Conservation (phyloP, 1,284 basidiomycete genomes). For the Fomitopsis pinicola region DNA sequence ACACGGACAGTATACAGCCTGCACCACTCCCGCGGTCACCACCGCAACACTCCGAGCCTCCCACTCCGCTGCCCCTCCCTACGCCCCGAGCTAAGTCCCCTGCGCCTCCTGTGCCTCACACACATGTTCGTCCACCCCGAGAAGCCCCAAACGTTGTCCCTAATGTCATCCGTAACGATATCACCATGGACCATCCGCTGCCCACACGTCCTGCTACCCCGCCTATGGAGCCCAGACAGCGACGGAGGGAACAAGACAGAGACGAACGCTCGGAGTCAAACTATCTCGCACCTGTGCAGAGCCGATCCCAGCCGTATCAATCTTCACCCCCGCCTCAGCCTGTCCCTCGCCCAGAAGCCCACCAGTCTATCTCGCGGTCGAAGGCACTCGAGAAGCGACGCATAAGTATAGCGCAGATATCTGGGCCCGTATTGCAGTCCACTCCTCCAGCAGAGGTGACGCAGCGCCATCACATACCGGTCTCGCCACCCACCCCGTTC, state of each 20-base stretch:
- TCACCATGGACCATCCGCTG: background rate
- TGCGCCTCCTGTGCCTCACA: background rate
- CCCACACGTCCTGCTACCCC: background rate
- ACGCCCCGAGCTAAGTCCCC: constrained; percentile 13
- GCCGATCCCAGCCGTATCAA: constrained; percentile 10
- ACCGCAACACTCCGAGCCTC: constrained; percentile 6
- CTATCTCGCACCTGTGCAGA: constrained; percentile 22
- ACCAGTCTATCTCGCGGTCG: background rate
- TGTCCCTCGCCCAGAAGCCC: background rate
- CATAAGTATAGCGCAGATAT: constrained; percentile 4
- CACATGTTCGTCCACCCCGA: constrained; percentile 1
- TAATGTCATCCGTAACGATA: background rate
- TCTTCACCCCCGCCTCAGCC: constrained; percentile 4
- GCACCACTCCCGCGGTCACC: constrained; percentile 6
- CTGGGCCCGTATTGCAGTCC: background rate
- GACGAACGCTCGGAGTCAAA: constrained; percentile 3
- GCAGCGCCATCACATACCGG: background rate
- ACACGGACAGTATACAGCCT: background rate
- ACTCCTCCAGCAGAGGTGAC: background rate
- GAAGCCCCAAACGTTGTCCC: constrained; percentile 3
- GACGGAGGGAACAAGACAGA: constrained; percentile 8
- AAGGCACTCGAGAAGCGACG: constrained; percentile 1
- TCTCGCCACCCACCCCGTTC: constrained; percentile 1
- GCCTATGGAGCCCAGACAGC: constrained; percentile 12
- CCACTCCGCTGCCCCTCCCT: constrained; percentile 7